phyloP scores from a whole-genome alignment of 2,329 filamentous ascomycete genomes.

The Cercospora sp. region DNA sequence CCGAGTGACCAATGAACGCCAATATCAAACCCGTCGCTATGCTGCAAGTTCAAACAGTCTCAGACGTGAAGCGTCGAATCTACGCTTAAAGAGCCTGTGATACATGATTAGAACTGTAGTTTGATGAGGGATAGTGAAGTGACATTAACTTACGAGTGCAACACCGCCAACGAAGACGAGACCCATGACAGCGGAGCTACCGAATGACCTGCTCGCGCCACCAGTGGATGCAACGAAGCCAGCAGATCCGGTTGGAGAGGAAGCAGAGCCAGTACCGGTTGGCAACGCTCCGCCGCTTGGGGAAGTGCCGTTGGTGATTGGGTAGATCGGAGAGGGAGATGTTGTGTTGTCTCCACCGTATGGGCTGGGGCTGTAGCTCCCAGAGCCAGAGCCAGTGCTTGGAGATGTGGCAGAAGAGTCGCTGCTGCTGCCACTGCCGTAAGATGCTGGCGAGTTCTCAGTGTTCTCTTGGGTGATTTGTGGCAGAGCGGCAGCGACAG shows the following conservation, averaged over 20 bases:
- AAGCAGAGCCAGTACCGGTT: slow-evolving; percentile 13
- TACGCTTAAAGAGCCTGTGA: neutral
- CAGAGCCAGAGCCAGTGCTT: neutral
- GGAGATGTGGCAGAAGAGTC: neutral
- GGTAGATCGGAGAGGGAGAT: slow-evolving; percentile 6
- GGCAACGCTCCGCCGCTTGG: slow-evolving; percentile 13
- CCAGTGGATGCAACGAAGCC: slow-evolving; percentile 13
- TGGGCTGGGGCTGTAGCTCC: neutral
- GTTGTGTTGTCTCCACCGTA: slow-evolving; percentile 1
- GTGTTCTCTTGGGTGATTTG: neutral
- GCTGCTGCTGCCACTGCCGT: neutral
- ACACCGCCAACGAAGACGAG: slow-evolving; percentile 22
- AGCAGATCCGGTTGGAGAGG: slow-evolving; percentile 10
- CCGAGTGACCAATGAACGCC: neutral
- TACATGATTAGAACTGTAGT: neutral
- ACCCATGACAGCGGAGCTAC: slow-evolving; percentile 20
- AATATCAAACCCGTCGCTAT: neutral
- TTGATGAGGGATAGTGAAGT: neutral
- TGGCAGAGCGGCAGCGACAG: slow-evolving; percentile 16
- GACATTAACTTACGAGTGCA: slow-evolving; percentile 16
- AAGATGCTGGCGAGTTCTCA: neutral
- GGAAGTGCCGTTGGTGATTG: slow-evolving; percentile 17
- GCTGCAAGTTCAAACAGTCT: neutral
- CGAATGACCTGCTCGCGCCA: slow-evolving; percentile 6
- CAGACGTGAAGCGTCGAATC: neutral